Percentiles rank a stretch among this genome's conserved stretches.
Evolutionary conservation across 441 rosid genomes (phyloP).

Genomic region (Eruca vesicaria): DNA sequence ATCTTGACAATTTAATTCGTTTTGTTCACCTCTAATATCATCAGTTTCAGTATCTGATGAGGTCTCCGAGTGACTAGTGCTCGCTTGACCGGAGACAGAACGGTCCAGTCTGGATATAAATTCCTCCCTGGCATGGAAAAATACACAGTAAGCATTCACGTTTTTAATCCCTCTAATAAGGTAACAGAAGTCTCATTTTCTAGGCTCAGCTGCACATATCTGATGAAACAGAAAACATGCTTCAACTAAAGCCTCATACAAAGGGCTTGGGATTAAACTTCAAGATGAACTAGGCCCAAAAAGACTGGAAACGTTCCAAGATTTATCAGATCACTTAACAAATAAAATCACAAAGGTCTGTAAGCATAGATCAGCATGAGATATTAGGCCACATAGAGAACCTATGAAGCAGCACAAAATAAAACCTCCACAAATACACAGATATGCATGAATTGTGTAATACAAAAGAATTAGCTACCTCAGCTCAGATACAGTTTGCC

Average conservation of each 20-base stretch:
- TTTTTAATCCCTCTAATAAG: background rate
- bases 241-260: background rate
- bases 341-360: background rate
- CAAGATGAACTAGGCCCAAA: background rate
- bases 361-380: background rate
- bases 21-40: conserved; percentile 44
- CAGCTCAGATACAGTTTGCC: conserved; percentile 86
- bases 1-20: conserved; percentile 33
- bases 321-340: background rate
- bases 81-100: conserved; percentile 49
- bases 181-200: background rate
- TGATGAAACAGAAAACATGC: background rate
- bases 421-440: background rate
- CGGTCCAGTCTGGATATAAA: conserved; percentile 74
- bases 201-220: background rate
- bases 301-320: background rate
- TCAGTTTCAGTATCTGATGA: conserved; percentile 54
- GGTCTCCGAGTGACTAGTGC: conserved; percentile 61
- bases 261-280: background rate
- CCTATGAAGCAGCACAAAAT: background rate
- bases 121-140: conserved; percentile 60
- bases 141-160: conserved; percentile 9
- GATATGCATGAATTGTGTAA: background rate
- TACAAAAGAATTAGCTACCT: conserved; percentile 50
- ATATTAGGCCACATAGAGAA: background rate